A percentile compares a stretch with the other conserved stretches of the same genome.
phyloP scores from a whole-genome alignment of 2,329 filamentous ascomycete species.

The Pseudogymnoascus sp. region DNA sequence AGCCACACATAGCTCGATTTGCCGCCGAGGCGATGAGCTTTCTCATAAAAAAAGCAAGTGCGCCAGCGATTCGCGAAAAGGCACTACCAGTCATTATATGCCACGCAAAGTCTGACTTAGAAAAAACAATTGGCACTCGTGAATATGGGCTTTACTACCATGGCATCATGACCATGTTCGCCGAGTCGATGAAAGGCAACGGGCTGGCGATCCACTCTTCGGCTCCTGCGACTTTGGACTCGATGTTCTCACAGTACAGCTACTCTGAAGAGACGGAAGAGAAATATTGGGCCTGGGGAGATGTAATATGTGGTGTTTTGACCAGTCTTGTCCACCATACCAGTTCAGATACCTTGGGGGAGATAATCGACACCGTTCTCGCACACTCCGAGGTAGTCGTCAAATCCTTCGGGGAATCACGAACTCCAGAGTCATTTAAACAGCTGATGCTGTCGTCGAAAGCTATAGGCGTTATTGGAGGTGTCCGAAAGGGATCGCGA shows the following conservation, averaged over 20 bases:
- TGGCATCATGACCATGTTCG: conserved; percentile 85
- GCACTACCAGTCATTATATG: conserved; percentile 63
- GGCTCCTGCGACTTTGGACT: conserved; percentile 43
- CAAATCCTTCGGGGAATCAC: conserved; percentile 31
- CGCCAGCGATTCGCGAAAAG: conserved; percentile 64
- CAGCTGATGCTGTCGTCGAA: conserved; percentile 42
- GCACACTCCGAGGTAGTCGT: conserved; percentile 36
- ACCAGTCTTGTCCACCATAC: conserved; percentile 79
- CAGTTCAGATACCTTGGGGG: conserved; percentile 61
- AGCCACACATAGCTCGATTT: conserved; percentile 81
- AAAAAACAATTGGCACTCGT: conserved; percentile 42
- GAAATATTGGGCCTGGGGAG: conserved; percentile 45
- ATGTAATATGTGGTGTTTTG: conserved; percentile 66
- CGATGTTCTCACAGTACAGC: conserved; percentile 40
- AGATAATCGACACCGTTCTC: conserved; percentile 55
- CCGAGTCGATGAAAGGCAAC: conserved; percentile 66
- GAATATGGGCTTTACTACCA: conserved; percentile 67
- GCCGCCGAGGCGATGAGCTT: conserved; percentile 94
- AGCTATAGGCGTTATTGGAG: conserved; percentile 61
- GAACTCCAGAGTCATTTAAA: conserved; percentile 28
- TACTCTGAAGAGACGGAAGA: conserved; percentile 37
- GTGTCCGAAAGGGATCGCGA: conserved; percentile 72
- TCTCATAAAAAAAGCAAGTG: conserved; percentile 78
- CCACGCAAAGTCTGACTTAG: conserved; percentile 63
- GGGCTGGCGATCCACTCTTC: conserved; percentile 52